Evolutionary conservation across 2,329 filamentous ascomycete genomes (phyloP), one percentile per base, ranked within the genome.

Genomic region (Calonectria naviculata): DNA sequence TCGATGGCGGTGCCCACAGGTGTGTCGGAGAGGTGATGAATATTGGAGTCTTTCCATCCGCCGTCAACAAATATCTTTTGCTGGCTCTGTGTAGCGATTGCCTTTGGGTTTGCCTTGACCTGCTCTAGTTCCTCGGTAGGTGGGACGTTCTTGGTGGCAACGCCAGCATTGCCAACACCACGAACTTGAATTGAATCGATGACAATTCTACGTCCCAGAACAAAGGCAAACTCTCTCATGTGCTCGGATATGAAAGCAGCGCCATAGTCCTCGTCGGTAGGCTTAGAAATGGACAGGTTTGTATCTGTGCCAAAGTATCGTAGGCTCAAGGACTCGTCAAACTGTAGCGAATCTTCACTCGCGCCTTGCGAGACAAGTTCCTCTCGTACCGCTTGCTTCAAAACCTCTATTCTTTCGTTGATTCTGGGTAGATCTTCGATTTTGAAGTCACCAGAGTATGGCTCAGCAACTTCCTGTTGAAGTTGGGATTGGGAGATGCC

Each of bases 261-360:
- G 0, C 77, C 80, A 64, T 84, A 86, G 61, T 85, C 78, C 12
- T 79, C 79, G 21, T 83, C 79, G 4, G 71, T 72, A 5, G 83
- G 80, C 10, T 80, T 81, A 5, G 85, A 75, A 19, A 89, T 85
- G 82, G 87, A 86, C 41, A 89, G 46, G 47, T 74, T 76, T 1
- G 74, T 76, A 9, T 76, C 74, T 0, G 85, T 87, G 2, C 87
- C 87, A 72, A 87, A 85, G 65, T 88, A 88, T 38, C 86, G 83
- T 73, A 88, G 80, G 61, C 86, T 86, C 4, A 89, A 79, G 42
- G 85, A 86, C 21, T 81, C 77, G 9, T 81, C 78, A 29, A 85
- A 80, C 15, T 84, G 81, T 38, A 88, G 80, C 9, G 85, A 83
- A 1, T 81, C 78, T 1, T 75, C 64, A 0, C 77, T 65, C 49